Evolutionary conservation across 2,329 filamentous ascomycete genomes (phyloP), one percentile per base, ranked within the genome.

Genomic region (Cercospora zeina): DNA sequence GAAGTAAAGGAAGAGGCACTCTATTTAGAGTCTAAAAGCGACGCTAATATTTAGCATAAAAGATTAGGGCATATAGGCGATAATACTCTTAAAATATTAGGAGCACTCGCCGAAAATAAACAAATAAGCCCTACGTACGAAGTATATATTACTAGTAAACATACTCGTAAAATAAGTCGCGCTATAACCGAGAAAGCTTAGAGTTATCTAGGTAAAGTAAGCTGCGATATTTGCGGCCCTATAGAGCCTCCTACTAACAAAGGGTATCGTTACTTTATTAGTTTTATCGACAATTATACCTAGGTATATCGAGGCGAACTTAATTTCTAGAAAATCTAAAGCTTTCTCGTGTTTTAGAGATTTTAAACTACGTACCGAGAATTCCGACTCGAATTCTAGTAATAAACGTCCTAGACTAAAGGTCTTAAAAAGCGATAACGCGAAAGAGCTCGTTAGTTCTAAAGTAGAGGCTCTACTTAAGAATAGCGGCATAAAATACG

Each of bases 281-380:
- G 51, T 33, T 61, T 61, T 61, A 61, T 61, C 14, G 53, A 61
- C 51, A 61, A 56, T 21, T 51, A 45, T 61, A 50, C 37, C n/a
- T 49, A 49, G 59, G 19, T 61, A 56, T 61, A 14, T 61, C 50
- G 59, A 61, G 45, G 30, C 30, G 13, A 56, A 61, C 19, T 16
- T 61, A 37, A 49, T 61, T 16, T 37, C 21, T 56, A 39, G 36
- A 27, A 59, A 49, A 57, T 61, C 59, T 7, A 6, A 61, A 56
- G 59, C 59, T 49, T 61, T 56, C 37, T 47, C 30, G 11, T 33
- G 4, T 56, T 56, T 61, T 19, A 56, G 27, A 37, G 30, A 36
- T 39, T 61, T 56, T 61, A 61, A 27, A 27, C 6, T 27, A 27
- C 24, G 24, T 27, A 6, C 24, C 6, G 24, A 27, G 6, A 27